phyloP scores from a whole-genome alignment of 2,329 filamentous ascomycete genomes.

The Fusarium liriodendri region DNA sequence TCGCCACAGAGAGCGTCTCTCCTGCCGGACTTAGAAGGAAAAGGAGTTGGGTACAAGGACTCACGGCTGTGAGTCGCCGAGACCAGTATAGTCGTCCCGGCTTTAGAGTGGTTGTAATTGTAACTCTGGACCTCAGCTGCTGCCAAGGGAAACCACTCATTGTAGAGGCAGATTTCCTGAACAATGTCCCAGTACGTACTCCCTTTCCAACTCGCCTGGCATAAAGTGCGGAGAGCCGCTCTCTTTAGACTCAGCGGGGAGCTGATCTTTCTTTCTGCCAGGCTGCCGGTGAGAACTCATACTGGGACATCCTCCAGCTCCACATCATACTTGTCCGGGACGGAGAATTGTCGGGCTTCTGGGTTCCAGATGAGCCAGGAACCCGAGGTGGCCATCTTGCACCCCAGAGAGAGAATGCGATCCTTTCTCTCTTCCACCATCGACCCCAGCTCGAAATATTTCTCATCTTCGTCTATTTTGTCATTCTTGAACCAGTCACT shows the following conservation, averaged over 20 bases:
- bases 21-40: background rate
- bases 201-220: background rate
- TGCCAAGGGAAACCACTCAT: background rate
- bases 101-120: background rate
- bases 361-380: conserved; percentile 61
- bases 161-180: background rate
- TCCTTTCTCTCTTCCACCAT: conserved; percentile 68
- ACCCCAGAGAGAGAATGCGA: conserved; percentile 69
- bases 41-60: background rate
- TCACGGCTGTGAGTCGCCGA: background rate
- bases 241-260: background rate
- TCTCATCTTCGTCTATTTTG: conserved; percentile 75
- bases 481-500: conserved; percentile 67
- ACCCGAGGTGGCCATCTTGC: conserved; percentile 55
- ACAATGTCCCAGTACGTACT: background rate
- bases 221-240: background rate
- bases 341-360: conserved; percentile 51
- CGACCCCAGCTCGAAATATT: conserved; percentile 70
- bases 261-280: background rate
- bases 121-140: background rate
- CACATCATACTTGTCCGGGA: conserved; percentile 51
- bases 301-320: background rate
- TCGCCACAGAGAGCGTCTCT: background rate
- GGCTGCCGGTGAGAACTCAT: background rate
- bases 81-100: background rate